phyloP scores from a whole-genome alignment of 306 rosid genomes.

The Lupinus albus region DNA sequence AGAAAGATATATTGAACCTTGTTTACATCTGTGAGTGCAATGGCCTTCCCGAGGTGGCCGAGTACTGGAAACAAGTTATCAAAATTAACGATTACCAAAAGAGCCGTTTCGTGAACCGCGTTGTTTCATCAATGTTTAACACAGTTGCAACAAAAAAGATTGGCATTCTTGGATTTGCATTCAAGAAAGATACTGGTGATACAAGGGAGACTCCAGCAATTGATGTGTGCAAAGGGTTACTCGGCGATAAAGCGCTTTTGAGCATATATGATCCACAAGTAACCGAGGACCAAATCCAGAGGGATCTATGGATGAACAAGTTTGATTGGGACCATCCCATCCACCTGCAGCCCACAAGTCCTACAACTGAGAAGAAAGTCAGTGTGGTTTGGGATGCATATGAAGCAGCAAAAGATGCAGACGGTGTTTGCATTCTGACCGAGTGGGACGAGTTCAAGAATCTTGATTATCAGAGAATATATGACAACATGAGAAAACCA shows the following conservation, averaged over 20 bases:
- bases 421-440: conserved; percentile 80
- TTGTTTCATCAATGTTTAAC: conserved; percentile 91
- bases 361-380: conserved; percentile 79
- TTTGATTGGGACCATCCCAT: conserved; percentile 96
- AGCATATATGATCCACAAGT: conserved; percentile 90
- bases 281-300: conserved; percentile 83
- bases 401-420: conserved; percentile 82
- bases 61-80: conserved; percentile 98
- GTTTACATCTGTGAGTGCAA: conserved; percentile 94
- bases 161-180: conserved; percentile 83
- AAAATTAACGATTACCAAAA: conserved; percentile 94
- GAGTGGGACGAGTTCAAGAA: conserved; percentile 97
- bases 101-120: conserved; percentile 88
- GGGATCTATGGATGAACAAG: conserved; percentile 80
- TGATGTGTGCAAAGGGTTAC: conserved; percentile 88
- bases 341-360: conserved; percentile 82
- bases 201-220: conserved; percentile 93
- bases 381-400: conserved; percentile 82
- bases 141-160: conserved; percentile 81
- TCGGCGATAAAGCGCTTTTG: conserved; percentile 76
- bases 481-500: conserved; percentile 82
- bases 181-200: conserved; percentile 94
- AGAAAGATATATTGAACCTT: conserved; percentile 87
- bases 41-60: conserved; percentile 96
- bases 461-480: conserved; percentile 79